Percentiles rank a stretch among this genome's conserved stretches.
These are phyloP conservation scores for Claviceps sp. DNA, from an alignment of 2,329 filamentous ascomycete genomes.

Conservation along the genomic window DNA sequence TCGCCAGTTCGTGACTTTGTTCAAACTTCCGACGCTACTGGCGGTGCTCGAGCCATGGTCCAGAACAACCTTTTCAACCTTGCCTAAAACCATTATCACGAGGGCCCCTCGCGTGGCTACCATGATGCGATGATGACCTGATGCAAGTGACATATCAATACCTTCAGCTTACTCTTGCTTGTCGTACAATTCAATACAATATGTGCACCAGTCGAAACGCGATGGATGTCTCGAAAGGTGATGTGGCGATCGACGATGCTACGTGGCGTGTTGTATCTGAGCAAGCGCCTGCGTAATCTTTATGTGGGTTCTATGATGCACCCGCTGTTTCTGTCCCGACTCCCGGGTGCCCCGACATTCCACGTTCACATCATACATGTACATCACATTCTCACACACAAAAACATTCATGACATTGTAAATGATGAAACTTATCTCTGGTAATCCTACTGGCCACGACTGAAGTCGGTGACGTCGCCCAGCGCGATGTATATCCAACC, in stretches of 20 bases:
- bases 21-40: constrained; percentile 26
- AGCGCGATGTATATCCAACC: constrained; percentile 15
- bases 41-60: constrained; percentile 41
- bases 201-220: background rate
- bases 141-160: constrained; percentile 42
- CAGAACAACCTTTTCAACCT: constrained; percentile 42
- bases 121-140: constrained; percentile 59
- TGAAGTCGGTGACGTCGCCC: constrained; percentile 12
- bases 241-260: background rate
- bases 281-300: background rate
- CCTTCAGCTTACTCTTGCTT: background rate
- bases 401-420: background rate
- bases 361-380: background rate
- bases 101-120: constrained; percentile 50
- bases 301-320: background rate
- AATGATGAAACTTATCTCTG: constrained; percentile 29
- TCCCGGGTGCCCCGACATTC: background rate
- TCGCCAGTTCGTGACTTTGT: constrained; percentile 22
- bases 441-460: constrained; percentile 25
- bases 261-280: background rate
- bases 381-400: background rate
- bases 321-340: background rate
- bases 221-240: background rate
- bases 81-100: constrained; percentile 58
- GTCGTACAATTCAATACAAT: background rate